Conservation (phyloP, 495 filamentous ascomycete species). For the Penicillium simplicissimum region DNA sequence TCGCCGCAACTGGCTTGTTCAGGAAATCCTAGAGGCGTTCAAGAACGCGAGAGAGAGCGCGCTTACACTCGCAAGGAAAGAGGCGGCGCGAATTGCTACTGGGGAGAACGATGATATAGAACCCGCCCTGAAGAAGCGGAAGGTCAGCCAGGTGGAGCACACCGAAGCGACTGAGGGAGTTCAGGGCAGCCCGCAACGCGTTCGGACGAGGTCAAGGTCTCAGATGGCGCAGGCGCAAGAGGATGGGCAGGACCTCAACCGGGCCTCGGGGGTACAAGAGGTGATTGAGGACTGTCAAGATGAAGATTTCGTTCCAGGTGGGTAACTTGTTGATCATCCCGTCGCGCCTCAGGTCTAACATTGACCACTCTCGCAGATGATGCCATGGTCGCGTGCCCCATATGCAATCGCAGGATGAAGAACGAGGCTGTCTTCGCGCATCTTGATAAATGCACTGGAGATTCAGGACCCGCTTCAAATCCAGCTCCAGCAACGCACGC, state of each 20-base stretch:
- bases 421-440: constrained; percentile 70
- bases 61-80: constrained; percentile 59
- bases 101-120: constrained; percentile 19
- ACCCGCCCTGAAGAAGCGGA: constrained; percentile 47
- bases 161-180: constrained; percentile 10
- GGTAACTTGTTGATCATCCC: not conserved
- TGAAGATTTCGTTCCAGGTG: constrained; percentile 37
- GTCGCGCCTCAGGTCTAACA: constrained; percentile 29
- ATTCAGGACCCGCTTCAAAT: constrained; percentile 8
- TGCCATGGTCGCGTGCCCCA: constrained; percentile 78
- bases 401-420: constrained; percentile 78
- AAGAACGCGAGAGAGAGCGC: constrained; percentile 60
- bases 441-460: constrained; percentile 62
- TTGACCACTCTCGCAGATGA: constrained; percentile 52
- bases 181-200: constrained; percentile 28
- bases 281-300: constrained; percentile 44
- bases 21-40: constrained; percentile 84
- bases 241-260: not conserved
- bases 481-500: constrained; percentile 17
- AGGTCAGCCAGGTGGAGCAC: constrained; percentile 36
- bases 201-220: constrained; percentile 41
- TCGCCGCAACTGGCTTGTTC: constrained; percentile 76
- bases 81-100: constrained; percentile 19
- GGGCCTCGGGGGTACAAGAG: constrained; percentile 13
- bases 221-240: constrained; percentile 1